These are phyloP conservation scores for Sporodiniella umbellata DNA, from an alignment of 371 early-diverging fungal species.

Conservation along the genomic window DNA sequence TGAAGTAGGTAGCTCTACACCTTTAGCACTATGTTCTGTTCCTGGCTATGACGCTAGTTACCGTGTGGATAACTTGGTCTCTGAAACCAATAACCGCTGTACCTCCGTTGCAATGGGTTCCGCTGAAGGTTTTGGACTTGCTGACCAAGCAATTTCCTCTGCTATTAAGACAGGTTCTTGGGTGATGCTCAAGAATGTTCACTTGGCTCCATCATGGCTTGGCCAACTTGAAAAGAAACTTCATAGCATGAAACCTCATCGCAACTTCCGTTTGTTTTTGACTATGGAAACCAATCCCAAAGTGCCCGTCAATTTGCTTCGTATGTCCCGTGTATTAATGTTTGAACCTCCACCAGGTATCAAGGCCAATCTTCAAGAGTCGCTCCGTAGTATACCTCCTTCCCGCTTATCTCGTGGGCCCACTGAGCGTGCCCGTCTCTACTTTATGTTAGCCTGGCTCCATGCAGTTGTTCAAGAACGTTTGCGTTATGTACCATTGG, in stretches of 20 bases:
- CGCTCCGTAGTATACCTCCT: constrained; percentile 69
- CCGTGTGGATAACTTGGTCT: constrained; percentile 89
- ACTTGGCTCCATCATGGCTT: constrained; percentile 92
- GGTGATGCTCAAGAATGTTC: constrained; percentile 98
- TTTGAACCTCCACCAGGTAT: constrained; percentile 97
- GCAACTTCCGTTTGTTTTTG: constrained; percentile 89
- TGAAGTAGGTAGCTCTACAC: constrained; percentile 75
- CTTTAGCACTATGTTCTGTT: constrained; percentile 89
- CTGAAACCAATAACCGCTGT: constrained; percentile 58
- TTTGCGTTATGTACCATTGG: constrained; percentile 93
- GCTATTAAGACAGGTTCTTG: constrained; percentile 87
- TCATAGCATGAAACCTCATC: constrained; percentile 81
- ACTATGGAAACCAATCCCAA: constrained; percentile 97
- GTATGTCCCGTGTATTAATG: constrained; percentile 89
- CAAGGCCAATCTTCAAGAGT: constrained; percentile 88
- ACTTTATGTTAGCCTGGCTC: constrained; percentile 96
- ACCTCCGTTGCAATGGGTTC: constrained; percentile 97
- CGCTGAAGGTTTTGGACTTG: constrained; percentile 87
- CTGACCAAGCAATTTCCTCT: constrained; percentile 86
- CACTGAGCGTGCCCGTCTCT: constrained; percentile 83
- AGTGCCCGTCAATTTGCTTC: constrained; percentile 90
- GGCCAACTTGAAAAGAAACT: constrained; percentile 93
- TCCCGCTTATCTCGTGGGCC: constrained; percentile 69
- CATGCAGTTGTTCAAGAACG: constrained; percentile 95
- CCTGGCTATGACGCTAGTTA: constrained; percentile 97